phyloP scores from a whole-genome alignment of 2,329 filamentous ascomycete species.

The Sarocladium kiliense region DNA sequence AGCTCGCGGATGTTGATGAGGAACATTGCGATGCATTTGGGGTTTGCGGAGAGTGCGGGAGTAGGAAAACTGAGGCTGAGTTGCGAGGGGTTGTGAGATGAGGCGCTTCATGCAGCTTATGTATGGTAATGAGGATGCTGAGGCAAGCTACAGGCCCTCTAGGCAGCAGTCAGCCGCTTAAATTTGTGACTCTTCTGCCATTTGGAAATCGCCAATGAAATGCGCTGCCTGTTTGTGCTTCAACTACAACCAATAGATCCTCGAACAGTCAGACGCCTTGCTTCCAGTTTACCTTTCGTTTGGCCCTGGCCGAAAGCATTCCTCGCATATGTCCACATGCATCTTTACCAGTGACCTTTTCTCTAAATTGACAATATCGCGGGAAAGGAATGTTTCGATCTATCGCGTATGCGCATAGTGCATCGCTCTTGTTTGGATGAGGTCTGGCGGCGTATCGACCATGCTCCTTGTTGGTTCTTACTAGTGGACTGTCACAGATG shows the following conservation, averaged over 20 bases:
- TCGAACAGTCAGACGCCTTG: too few species aligned
- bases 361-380: background rate
- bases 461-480: too few species aligned
- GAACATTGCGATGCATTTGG: slow-evolving; percentile 13
- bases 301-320: too few species aligned
- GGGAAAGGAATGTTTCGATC: background rate
- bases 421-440: background rate
- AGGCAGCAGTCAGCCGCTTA: background rate
- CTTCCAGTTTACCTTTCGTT: too few species aligned
- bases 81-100: background rate
- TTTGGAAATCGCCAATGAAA: too few species aligned
- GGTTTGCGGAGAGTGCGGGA: background rate
- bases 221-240: background rate
- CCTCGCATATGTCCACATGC: background rate
- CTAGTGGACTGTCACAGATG: too few species aligned
- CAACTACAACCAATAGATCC: too few species aligned
- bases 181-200: background rate
- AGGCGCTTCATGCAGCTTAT: background rate
- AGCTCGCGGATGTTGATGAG: slow-evolving; percentile 19
- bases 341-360: background rate
- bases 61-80: background rate
- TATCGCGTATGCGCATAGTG: background rate
- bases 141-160: background rate
- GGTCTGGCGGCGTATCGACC: background rate
- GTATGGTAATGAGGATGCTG: background rate